Base-by-base conservation (phyloP, 2,329 filamentous ascomycete species). In the Pseudogymnoascus pannorum region DNA sequence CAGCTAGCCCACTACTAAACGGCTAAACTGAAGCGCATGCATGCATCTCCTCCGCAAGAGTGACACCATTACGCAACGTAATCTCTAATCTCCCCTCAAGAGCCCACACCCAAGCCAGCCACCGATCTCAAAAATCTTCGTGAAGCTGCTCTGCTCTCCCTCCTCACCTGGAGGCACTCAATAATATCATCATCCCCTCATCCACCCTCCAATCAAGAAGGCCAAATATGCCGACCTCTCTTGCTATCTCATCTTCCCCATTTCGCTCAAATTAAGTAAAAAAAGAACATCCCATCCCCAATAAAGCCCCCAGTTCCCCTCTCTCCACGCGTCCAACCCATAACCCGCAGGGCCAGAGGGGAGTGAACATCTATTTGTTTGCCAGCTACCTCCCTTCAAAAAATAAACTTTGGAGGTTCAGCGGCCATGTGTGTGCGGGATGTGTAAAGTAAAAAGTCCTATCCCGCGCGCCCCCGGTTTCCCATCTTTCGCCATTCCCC, bases 241-340 rank as follows among this genome's bases (percentile, higher is more conserved):
- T 42, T 22, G 9, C 16, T n/a, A 12, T 16, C 22, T 11, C 22
- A 4, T 40, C 16, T 20, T 24, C 18, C 8, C 42, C 7, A 8
- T 51, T 29, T 51, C 42, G 42, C 42, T 51, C 42, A 51, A 51
- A 51, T 51, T 51, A 51, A 51, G 42, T 51, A 51, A 51, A 42
- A 51, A 42, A 51, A 44, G 18, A 51, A 51, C 22, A 51, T 22
- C 42, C 42, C 22, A 44, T 22, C 42, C 42, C 22, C 22, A 26
- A 40, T 29, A 38, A 51, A 51, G 22, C 42, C 42, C 42, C 42
- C 22, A 16, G n/a, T n/a, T 51, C 14, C 38, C 14, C 42, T 26
- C 42, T 44, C 22, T 16, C 12, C 42, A 14, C 42, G 22, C 8
- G 7, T 14, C 22, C 7, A 9, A 18, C n/a, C 12, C 42, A 26